Percentiles rank a stretch among this genome's conserved stretches.
phyloP scores from a whole-genome alignment of 2,329 filamentous ascomycete genomes.

The Endothia cerciana region DNA sequence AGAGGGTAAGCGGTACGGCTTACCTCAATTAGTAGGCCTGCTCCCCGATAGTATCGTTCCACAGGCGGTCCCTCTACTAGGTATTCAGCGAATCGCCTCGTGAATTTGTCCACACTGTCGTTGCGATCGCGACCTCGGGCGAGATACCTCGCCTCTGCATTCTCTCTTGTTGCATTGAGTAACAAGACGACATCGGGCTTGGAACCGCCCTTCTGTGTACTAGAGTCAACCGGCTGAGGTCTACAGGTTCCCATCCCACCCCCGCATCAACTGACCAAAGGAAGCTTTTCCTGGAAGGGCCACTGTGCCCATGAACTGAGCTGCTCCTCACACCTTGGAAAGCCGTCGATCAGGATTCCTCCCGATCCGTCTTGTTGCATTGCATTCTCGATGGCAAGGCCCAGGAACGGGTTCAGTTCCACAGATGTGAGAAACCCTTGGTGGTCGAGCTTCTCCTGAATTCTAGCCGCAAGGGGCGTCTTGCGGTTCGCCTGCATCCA shows the following conservation, averaged over 20 bases:
- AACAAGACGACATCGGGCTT: conserved; percentile 11
- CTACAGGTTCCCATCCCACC: not conserved
- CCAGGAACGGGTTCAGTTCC: conserved; percentile 14
- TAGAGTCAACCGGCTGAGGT: not conserved
- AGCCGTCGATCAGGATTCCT: conserved; percentile 21
- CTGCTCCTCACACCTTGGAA: conserved; percentile 17
- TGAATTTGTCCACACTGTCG: conserved; percentile 12
- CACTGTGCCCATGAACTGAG: conserved; percentile 16
- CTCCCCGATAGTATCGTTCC: conserved; percentile 10
- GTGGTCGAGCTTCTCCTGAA: conserved; percentile 21
- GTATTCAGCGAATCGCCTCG: conserved; percentile 15
- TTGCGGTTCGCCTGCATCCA: conserved; percentile 13
- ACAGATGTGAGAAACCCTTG: conserved; percentile 18
- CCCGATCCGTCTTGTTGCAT: not conserved
- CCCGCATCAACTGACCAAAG: conserved; percentile 7
- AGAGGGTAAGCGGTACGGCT: no score
- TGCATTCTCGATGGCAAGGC: conserved; percentile 13
- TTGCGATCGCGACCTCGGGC: conserved; percentile 12
- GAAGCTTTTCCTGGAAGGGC: conserved; percentile 17
- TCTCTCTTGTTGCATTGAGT: conserved; percentile 9
- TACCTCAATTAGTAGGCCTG: conserved; percentile 10
- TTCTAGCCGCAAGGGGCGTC: conserved; percentile 7
- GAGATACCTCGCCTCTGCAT: conserved; percentile 9
- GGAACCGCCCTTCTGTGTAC: not conserved
- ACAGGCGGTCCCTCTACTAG: conserved; percentile 10